phyloP scores from a whole-genome alignment of 73 alveolate genomes.

The Urostyla sp. region DNA sequence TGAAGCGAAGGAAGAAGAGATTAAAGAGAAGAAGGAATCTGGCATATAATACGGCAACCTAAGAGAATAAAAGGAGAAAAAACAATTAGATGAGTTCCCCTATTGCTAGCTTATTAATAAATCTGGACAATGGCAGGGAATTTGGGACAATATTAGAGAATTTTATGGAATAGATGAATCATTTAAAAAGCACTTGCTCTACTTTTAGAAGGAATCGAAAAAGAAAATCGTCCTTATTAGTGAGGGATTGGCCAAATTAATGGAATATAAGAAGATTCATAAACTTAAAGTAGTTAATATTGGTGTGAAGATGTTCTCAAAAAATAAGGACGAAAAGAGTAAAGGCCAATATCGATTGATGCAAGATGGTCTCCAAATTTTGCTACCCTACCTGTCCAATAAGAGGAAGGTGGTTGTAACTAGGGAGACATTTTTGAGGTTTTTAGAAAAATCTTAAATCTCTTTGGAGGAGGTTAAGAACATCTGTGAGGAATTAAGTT shows the following conservation, averaged over 20 bases:
- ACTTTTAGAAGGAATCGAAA: constrained; percentile 24
- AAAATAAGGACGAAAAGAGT: constrained; percentile 34
- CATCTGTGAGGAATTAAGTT: not conserved
- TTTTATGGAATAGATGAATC: constrained; percentile 42
- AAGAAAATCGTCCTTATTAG: constrained; percentile 21
- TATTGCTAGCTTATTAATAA: not conserved
- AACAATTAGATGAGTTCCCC: constrained; percentile 48
- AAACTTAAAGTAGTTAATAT: constrained; percentile 53
- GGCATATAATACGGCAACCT: constrained; percentile 32
- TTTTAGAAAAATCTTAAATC: constrained; percentile 1
- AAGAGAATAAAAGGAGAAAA: constrained; percentile 9
- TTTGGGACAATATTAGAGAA: constrained; percentile 28
- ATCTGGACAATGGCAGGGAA: not conserved
- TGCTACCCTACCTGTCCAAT: constrained; percentile 46
- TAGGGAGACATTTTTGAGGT: constrained; percentile 5
- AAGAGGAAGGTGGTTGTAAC: constrained; percentile 6
- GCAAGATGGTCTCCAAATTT: constrained; percentile 41
- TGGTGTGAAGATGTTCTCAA: constrained; percentile 48
- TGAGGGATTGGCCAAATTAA: constrained; percentile 1
- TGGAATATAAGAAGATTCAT: constrained; percentile 26
- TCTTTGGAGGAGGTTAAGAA: constrained; percentile 22
- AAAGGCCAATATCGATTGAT: constrained; percentile 15
- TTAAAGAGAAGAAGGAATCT: constrained; percentile 3
- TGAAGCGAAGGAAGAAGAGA: constrained; percentile 46
- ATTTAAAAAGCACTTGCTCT: constrained; percentile 37